Conservation (phyloP, 495 filamentous ascomycete species). For the Poronia punctata region DNA sequence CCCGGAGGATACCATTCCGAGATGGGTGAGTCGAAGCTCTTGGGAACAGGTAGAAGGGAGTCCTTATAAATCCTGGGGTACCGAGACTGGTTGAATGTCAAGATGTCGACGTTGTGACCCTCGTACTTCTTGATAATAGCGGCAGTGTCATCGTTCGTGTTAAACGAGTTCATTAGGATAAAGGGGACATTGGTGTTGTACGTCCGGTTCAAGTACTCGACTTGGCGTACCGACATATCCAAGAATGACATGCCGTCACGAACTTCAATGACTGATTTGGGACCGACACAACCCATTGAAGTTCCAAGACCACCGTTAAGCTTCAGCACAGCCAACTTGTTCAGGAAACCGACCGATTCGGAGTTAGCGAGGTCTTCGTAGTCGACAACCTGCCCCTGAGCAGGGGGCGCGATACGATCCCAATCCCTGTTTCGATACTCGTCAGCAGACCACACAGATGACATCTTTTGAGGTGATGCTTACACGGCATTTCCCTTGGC, state of each 20-base stretch:
- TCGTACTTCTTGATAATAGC: conserved; percentile 99
- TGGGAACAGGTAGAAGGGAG: conserved; percentile 92
- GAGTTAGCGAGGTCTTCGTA: conserved; percentile 81
- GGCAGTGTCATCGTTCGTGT: conserved; percentile 95
- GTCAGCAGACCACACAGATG: conserved; percentile 17
- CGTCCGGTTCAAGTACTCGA: conserved; percentile 97
- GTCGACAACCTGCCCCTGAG: conserved; percentile 84
- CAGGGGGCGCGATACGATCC: conserved; percentile 91
- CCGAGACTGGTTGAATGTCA: conserved; percentile 99
- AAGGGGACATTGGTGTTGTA: conserved; percentile 97
- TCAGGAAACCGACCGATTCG: conserved; percentile 85
- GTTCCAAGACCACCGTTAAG: conserved; percentile 99
- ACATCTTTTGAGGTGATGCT: conserved; percentile 17
- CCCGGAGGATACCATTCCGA: conserved; percentile 98
- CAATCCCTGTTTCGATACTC: conserved; percentile 54
- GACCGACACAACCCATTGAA: conserved; percentile 98
- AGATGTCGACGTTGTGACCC: conserved; percentile 97
- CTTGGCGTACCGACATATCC: conserved; percentile 96
- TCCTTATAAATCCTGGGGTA: conserved; percentile 98
- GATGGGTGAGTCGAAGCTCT: conserved; percentile 78
- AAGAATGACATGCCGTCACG: conserved; percentile 99
- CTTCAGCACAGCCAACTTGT: conserved; percentile 97
- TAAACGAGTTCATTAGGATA: conserved; percentile 99
- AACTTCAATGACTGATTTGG: conserved; percentile 99
- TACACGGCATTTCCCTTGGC: conserved; percentile 89